A percentile compares a stretch with the other conserved stretches of the same genome.
Conservation (phyloP, 495 filamentous ascomycete species). For the Letharia lupina region DNA sequence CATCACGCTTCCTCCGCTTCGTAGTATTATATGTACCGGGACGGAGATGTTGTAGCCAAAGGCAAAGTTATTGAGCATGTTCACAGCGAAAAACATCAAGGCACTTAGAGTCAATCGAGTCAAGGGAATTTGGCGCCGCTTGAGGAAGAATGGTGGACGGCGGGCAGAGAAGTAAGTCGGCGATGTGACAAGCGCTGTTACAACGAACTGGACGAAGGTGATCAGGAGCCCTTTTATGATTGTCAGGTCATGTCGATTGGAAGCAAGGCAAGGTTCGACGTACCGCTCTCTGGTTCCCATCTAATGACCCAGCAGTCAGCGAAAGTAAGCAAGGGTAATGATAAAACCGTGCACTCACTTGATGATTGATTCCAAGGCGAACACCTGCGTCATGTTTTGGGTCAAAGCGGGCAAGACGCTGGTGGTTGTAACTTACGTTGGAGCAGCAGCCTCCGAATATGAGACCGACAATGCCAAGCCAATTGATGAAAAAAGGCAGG, state of each 20-base stretch:
- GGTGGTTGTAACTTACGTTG: slow-evolving; percentile 54
- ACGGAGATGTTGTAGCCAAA: slow-evolving; percentile 96
- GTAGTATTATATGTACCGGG: slow-evolving; percentile 91
- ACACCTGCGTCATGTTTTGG: slow-evolving; percentile 49
- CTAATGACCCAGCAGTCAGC: slow-evolving; percentile 27
- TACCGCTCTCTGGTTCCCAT: slow-evolving; percentile 55
- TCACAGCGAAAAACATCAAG: slow-evolving; percentile 82
- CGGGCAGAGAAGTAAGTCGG: slow-evolving; percentile 69
- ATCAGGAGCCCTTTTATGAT: slow-evolving; percentile 64
- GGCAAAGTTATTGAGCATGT: slow-evolving; percentile 93
- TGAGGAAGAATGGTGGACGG: slow-evolving; percentile 57
- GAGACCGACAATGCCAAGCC: slow-evolving; percentile 65
- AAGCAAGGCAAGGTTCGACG: slow-evolving; percentile 17
- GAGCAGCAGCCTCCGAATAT: slow-evolving; percentile 98
- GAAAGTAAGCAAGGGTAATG: slow-evolving; percentile 5
- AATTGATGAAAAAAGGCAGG: slow-evolving; percentile 58
- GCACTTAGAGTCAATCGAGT: slow-evolving; percentile 81
- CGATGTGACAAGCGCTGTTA: slow-evolving; percentile 58
- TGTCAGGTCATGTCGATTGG: background rate
- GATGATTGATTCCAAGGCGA: slow-evolving; percentile 90
- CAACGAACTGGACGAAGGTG: slow-evolving; percentile 87
- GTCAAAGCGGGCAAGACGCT: slow-evolving; percentile 23
- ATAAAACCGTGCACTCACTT: slow-evolving; percentile 51
- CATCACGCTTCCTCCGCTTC: slow-evolving; percentile 88
- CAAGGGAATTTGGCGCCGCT: slow-evolving; percentile 71